Percentiles rank a stretch among this genome's conserved stretches.
Conservation (phyloP, 257 asterid species). For the Asclepias syriaca region DNA sequence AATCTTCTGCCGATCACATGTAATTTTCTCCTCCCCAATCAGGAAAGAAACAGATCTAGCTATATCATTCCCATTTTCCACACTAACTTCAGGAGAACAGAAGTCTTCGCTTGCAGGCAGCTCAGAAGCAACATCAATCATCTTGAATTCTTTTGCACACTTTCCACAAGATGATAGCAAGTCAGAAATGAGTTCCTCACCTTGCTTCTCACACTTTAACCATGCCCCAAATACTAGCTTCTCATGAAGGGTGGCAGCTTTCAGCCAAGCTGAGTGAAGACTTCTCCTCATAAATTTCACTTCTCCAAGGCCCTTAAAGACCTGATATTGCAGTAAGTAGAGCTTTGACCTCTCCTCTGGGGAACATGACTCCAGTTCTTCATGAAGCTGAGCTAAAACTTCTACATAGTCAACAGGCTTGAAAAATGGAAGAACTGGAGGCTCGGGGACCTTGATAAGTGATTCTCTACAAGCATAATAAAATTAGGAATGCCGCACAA, state of each 20-base stretch:
- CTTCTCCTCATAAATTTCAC: constrained; percentile 83
- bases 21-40: constrained; percentile 68
- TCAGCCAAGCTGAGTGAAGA: constrained; percentile 83
- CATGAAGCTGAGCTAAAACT: constrained; percentile 88
- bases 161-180: constrained; percentile 78
- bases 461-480: constrained; percentile 69
- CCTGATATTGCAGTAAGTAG: constrained; percentile 82
- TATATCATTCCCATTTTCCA: constrained; percentile 14
- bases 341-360: constrained; percentile 63
- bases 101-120: constrained; percentile 34
- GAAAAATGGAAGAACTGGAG: constrained; percentile 71
- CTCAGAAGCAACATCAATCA: constrained; percentile 71
- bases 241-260: constrained; percentile 67
- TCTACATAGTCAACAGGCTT: constrained; percentile 92
- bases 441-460: constrained; percentile 85
- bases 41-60: constrained; percentile 48
- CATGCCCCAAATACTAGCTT: constrained; percentile 88
- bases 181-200: constrained; percentile 67
- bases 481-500: constrained; percentile 12
- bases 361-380: constrained; percentile 82
- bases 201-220: constrained; percentile 90
- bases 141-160: constrained; percentile 66
- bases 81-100: constrained; percentile 13
- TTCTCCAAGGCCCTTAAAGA: constrained; percentile 94
- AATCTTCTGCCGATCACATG: constrained; percentile 65